Percentiles rank a stretch among this genome's conserved stretches.
Conservation (phyloP, 169 alveolate genomes). For the Plasmodium vivax region DNA sequence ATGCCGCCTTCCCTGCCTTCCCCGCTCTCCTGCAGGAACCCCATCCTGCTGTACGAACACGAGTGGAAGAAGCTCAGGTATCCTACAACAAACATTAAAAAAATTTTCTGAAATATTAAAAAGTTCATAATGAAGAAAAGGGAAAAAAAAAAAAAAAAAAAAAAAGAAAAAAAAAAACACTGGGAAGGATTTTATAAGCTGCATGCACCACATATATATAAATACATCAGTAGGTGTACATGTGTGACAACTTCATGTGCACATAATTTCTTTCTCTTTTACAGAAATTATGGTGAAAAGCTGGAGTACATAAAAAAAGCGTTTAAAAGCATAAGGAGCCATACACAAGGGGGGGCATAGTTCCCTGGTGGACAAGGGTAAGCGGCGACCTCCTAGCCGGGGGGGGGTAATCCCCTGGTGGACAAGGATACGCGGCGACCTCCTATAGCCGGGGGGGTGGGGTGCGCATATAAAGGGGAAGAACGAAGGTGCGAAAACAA, state of each 20-base stretch:
- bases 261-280: slow-evolving; percentile 1
- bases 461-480: not conserved
- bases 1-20: not conserved
- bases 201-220: not conserved
- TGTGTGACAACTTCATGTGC: not conserved
- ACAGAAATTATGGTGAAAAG: slow-evolving; percentile 66
- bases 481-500: slow-evolving; percentile 11
- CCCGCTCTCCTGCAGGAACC: slow-evolving; percentile 7
- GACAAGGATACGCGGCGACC: too few relatives aligned
- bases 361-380: not conserved
- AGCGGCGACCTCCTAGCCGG: not conserved
- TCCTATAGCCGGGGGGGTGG: not conserved
- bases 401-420: too few relatives aligned
- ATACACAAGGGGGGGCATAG: not conserved
- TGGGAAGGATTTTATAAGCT: not conserved
- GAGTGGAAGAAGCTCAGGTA: slow-evolving; percentile 74
- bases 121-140: slow-evolving; percentile 8
- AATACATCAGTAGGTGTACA: not conserved
- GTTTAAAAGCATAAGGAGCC: slow-evolving; percentile 53
- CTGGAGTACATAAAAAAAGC: slow-evolving; percentile 67
- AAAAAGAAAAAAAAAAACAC: not conserved
- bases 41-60: slow-evolving; percentile 36
- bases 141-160: not conserved
- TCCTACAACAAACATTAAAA: slow-evolving; percentile 9
- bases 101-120: not conserved